Conservation (phyloP, 208 protist genomes). For the Leishmania gerbilli region DNA sequence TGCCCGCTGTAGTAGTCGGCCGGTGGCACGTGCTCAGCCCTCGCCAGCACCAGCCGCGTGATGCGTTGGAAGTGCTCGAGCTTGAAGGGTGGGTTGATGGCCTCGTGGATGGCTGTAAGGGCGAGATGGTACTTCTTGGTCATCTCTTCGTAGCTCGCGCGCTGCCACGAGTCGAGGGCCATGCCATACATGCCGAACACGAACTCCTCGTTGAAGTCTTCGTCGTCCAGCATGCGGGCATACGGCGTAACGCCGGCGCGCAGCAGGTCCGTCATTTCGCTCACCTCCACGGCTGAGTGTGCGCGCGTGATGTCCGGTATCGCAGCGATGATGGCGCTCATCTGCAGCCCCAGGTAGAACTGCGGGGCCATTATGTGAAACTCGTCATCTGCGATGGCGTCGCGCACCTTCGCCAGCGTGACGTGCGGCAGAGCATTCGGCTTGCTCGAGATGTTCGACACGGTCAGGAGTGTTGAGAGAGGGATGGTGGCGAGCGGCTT, state of each 20-base stretch:
- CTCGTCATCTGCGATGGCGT: conserved; percentile 69
- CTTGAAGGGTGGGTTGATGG: conserved; percentile 62
- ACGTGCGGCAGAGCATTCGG: conserved; percentile 67
- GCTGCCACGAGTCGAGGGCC: conserved; percentile 90
- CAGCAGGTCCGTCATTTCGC: conserved; percentile 41
- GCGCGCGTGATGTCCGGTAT: conserved; percentile 69
- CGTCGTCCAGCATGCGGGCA: conserved; percentile 87
- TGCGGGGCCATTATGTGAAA: conserved; percentile 88
- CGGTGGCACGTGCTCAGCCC: conserved; percentile 80
- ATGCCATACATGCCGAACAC: conserved; percentile 91
- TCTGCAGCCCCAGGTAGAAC: conserved; percentile 84
- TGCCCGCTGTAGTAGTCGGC: conserved; percentile 57
- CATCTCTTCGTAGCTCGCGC: conserved; percentile 82
- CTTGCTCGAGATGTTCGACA: conserved; percentile 69
- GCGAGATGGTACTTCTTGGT: conserved; percentile 71
- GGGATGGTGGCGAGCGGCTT: conserved; percentile 80
- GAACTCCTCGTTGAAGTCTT: conserved; percentile 91
- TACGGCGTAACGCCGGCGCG: conserved; percentile 70
- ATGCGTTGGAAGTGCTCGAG: conserved; percentile 82
- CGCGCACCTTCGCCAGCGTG: conserved; percentile 52
- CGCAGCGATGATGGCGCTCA: conserved; percentile 65
- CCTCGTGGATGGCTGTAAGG: conserved; percentile 66
- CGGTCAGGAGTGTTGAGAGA: conserved; percentile 62
- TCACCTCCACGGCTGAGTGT: conserved; percentile 41
- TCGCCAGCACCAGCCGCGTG: conserved; percentile 79